Percentiles rank a stretch among this genome's conserved stretches.
phyloP scores from a whole-genome alignment of 2,329 filamentous ascomycete genomes.

The Bipolaris sorokiniana region DNA sequence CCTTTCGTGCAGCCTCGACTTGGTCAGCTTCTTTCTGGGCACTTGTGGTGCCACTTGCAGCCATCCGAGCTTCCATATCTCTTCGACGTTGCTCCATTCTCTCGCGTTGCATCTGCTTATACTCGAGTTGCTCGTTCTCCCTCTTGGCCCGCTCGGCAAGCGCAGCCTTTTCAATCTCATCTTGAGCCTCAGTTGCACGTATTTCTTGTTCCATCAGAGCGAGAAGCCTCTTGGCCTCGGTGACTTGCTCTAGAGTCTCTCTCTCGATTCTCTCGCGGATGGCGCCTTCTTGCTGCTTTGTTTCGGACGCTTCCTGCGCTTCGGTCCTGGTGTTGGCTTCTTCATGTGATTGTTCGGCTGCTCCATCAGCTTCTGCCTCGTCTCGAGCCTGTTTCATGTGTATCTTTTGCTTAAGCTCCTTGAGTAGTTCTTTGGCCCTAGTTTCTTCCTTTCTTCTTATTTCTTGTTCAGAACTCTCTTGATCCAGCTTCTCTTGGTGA shows the following conservation, averaged over 20 bases:
- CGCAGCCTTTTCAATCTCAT: slow-evolving; percentile 11
- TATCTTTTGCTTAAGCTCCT: slow-evolving; percentile 2
- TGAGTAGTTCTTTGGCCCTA: slow-evolving; percentile 5
- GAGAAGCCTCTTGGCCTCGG: slow-evolving; percentile 14
- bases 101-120: slow-evolving; percentile 14
- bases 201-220: slow-evolving; percentile 14
- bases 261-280: slow-evolving; percentile 14
- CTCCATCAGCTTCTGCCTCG: slow-evolving; percentile 9
- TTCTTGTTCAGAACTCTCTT: slow-evolving; percentile 12
- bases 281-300: slow-evolving; percentile 4
- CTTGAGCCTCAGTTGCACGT: slow-evolving; percentile 5
- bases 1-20: slow-evolving; percentile 12
- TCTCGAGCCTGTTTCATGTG: slow-evolving; percentile 3
- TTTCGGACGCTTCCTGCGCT: slow-evolving; percentile 5
- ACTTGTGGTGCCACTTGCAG: slow-evolving; percentile 3
- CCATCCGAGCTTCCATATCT: slow-evolving; percentile 11
- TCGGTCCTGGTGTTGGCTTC: background rate
- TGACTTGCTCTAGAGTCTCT: slow-evolving; percentile 14
- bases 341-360: slow-evolving; percentile 2
- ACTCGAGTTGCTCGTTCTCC: slow-evolving; percentile 11
- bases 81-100: slow-evolving; percentile 10
- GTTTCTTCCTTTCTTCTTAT: slow-evolving; percentile 9
- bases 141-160: slow-evolving; percentile 11
- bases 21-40: slow-evolving; percentile 14
- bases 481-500: slow-evolving; percentile 8